Conservation (phyloP, 129 eudicot genomes). For the Artemisia tridentata region DNA sequence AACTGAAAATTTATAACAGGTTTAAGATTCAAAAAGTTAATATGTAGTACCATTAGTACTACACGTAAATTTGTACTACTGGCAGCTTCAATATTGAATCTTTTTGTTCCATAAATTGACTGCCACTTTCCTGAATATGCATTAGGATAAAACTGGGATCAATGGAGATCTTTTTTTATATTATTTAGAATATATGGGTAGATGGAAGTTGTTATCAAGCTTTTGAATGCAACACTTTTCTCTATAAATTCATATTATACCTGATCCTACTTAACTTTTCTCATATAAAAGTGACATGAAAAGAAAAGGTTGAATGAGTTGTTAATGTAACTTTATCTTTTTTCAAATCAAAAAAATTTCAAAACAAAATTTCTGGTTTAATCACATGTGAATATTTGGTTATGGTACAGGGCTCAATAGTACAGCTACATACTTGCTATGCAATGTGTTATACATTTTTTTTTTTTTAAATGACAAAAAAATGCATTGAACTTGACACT, state of each 20-base stretch:
- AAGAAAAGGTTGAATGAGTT: neutral
- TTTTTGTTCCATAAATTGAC: conserved; percentile 23
- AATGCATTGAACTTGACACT: too few relatives aligned
- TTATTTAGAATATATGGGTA: neutral
- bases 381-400: neutral
- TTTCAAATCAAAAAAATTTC: conserved; percentile 4
- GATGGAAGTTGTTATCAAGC: neutral
- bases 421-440: too few relatives aligned
- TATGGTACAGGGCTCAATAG: neutral
- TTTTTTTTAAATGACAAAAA: too few relatives aligned
- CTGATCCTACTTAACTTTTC: neutral
- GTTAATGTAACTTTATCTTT: conserved; percentile 12
- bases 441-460: too few relatives aligned
- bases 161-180: conserved; percentile 2
- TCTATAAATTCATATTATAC: neutral
- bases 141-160: neutral
- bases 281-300: neutral
- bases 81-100: neutral
- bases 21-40: neutral
- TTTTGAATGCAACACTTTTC: conserved; percentile 1
- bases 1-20: conserved; percentile 11
- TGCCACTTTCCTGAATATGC: conserved; percentile 19
- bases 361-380: neutral
- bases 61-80: conserved; percentile 31
- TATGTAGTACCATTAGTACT: conserved; percentile 34